Conservation (phyloP, 2,329 filamentous ascomycete genomes). For the Colletotrichum sp. region DNA sequence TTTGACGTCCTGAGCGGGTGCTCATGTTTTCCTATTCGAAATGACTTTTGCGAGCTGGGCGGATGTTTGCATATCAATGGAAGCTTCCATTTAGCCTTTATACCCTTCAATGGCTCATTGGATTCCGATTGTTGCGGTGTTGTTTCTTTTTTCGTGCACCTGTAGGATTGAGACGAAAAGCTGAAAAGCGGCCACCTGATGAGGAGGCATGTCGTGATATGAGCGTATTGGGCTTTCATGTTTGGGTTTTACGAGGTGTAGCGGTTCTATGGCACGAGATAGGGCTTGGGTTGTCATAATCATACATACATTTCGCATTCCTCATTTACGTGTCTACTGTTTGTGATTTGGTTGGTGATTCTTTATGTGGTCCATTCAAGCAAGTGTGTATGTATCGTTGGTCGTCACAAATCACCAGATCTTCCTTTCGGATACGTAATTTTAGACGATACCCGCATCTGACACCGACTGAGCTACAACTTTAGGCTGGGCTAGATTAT, state of each 20-base stretch:
- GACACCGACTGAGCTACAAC: too few relatives aligned
- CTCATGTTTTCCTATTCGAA: not conserved
- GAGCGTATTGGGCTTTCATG: not conserved
- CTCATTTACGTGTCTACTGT: not conserved
- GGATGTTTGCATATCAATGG: not conserved
- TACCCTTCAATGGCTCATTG: not conserved
- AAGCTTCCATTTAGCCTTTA: not conserved
- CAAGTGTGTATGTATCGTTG: accelerated
- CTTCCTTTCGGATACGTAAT: too few relatives aligned
- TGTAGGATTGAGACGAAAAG: not conserved
- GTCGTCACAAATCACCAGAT: not conserved
- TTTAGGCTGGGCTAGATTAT: too few relatives aligned
- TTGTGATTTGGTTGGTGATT: not conserved
- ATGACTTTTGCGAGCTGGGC: not conserved
- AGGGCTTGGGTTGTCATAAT: not conserved
- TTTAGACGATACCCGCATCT: too few relatives aligned
- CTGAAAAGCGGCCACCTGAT: not conserved
- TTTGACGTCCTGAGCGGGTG: not conserved
- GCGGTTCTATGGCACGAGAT: not conserved
- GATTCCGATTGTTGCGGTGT: not conserved
- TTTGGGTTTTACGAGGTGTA: not conserved
- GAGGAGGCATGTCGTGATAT: not conserved
- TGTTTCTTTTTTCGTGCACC: not conserved
- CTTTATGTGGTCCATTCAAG: not conserved
- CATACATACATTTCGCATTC: not conserved